Percentiles rank a stretch among this genome's conserved stretches.
Conservation (phyloP, 805 yeast species). For the Saccharomycodes ludwigii region DNA sequence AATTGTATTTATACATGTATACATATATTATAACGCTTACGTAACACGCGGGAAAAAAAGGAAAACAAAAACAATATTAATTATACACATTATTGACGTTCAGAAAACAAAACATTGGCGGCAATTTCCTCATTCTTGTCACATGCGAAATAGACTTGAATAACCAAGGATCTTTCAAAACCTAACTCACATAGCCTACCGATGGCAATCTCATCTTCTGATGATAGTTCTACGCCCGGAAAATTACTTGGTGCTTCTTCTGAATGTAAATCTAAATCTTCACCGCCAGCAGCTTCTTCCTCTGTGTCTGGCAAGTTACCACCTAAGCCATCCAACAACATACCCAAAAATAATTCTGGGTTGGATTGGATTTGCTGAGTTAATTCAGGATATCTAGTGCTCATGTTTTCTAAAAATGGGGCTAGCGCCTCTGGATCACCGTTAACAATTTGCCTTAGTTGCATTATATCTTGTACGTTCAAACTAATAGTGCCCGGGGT, state of each 20-base stretch:
- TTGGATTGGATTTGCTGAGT: slow-evolving; percentile 69
- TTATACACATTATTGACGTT: slow-evolving; percentile 26
- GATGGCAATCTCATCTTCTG: slow-evolving; percentile 83
- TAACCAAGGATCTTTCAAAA: slow-evolving; percentile 74
- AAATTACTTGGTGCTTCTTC: slow-evolving; percentile 28
- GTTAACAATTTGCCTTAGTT: slow-evolving; percentile 65
- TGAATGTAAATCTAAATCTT: slow-evolving; percentile 17
- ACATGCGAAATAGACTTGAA: slow-evolving; percentile 94
- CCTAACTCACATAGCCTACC: slow-evolving; percentile 85
- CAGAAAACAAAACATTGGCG: slow-evolving; percentile 77
- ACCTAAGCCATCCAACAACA: slow-evolving; percentile 46
- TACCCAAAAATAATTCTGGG: slow-evolving; percentile 80
- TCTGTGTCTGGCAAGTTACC: slow-evolving; percentile 41
- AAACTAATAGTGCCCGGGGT: slow-evolving; percentile 30
- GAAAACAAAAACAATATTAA: slow-evolving; percentile 2
- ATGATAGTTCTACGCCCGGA: slow-evolving; percentile 48
- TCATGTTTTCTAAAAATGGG: slow-evolving; percentile 69
- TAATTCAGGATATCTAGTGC: slow-evolving; percentile 72
- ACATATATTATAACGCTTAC: no score
- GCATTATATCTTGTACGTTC: slow-evolving; percentile 35
- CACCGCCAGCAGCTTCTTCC: slow-evolving; percentile 26
- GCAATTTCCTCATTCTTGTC: slow-evolving; percentile 96
- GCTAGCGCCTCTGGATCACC: slow-evolving; percentile 84
- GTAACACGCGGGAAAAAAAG: no score
- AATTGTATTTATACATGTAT: no score